A percentile compares a stretch with the other conserved stretches of the same genome.
These are phyloP conservation scores for Trichoderma sp. DNA, from an alignment of 2,329 filamentous ascomycete species.

Conservation along the genomic window DNA sequence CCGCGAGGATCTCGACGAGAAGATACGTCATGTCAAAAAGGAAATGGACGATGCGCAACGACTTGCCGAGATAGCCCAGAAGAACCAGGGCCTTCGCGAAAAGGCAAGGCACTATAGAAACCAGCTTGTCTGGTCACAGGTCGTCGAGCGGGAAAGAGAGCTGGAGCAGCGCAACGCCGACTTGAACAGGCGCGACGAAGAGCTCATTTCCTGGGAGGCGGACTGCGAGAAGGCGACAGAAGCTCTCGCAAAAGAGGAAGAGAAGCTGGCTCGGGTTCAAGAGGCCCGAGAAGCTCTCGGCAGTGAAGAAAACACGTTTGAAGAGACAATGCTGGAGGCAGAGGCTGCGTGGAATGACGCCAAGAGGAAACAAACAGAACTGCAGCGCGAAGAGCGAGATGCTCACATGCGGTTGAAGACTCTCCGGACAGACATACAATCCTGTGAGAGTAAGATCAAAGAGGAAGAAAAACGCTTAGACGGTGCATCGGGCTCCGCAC, in stretches of 20 bases:
- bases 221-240: slow-evolving; percentile 48
- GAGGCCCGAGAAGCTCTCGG: slow-evolving; percentile 44
- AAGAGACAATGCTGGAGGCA: slow-evolving; percentile 45
- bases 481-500: slow-evolving; percentile 68
- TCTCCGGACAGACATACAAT: slow-evolving; percentile 49
- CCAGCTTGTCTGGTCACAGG: slow-evolving; percentile 85
- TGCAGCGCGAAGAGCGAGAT: slow-evolving; percentile 65
- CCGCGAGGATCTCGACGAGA: slow-evolving; percentile 39
- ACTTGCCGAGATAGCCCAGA: slow-evolving; percentile 65
- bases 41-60: slow-evolving; percentile 60
- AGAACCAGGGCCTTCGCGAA: slow-evolving; percentile 64
- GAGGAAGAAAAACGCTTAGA: slow-evolving; percentile 64
- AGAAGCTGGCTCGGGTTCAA: slow-evolving; percentile 43
- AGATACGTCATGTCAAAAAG: slow-evolving; percentile 40
- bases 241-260: slow-evolving; percentile 49
- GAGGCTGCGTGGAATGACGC: slow-evolving; percentile 56
- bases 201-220: slow-evolving; percentile 33
- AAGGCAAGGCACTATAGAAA: slow-evolving; percentile 60
- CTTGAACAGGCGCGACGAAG: slow-evolving; percentile 29
- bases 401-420: slow-evolving; percentile 60
- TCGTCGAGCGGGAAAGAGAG: slow-evolving; percentile 69
- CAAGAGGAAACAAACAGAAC: slow-evolving; percentile 53
- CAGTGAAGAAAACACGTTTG: slow-evolving; percentile 49
- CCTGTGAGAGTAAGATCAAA: slow-evolving; percentile 50
- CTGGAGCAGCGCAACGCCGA: slow-evolving; percentile 41